A percentile compares a stretch with the other conserved stretches of the same genome.
Conservation (phyloP, 805 yeast genomes). For the Teunomyces barrocoloradensis region DNA sequence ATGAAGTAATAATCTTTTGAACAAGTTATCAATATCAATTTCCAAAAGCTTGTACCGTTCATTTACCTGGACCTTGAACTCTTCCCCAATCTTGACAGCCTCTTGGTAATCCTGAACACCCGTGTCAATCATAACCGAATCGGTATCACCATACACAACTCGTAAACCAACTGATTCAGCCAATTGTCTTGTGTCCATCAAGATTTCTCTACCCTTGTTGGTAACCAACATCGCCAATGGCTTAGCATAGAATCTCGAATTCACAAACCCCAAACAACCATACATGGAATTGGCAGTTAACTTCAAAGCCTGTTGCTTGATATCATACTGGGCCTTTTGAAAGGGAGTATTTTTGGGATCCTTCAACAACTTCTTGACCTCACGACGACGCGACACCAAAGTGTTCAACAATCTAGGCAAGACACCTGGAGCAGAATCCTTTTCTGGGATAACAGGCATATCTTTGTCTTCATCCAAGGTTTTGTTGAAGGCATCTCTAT, state of each 20-base stretch:
- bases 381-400: slow-evolving; percentile 87
- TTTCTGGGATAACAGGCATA: slow-evolving; percentile 66
- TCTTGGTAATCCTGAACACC: slow-evolving; percentile 66
- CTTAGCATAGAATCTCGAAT: slow-evolving; percentile 91
- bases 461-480: slow-evolving; percentile 52
- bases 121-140: slow-evolving; percentile 97
- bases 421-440: slow-evolving; percentile 67
- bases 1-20: slow-evolving; percentile 77
- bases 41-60: slow-evolving; percentile 85
- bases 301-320: slow-evolving; percentile 92
- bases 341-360: slow-evolving; percentile 60
- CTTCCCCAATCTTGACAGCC: slow-evolving; percentile 79
- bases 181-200: slow-evolving; percentile 86
- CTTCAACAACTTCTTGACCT: slow-evolving; percentile 83
- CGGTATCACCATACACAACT: slow-evolving; percentile 97
- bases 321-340: slow-evolving; percentile 83
- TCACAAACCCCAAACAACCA: slow-evolving; percentile 92
- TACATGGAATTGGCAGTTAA: slow-evolving; percentile 99
- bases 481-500: slow-evolving; percentile 50
- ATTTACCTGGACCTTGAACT: slow-evolving; percentile 81
- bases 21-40: slow-evolving; percentile 92
- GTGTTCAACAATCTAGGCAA: slow-evolving; percentile 80
- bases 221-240: slow-evolving; percentile 96
- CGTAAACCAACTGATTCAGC: slow-evolving; percentile 82
- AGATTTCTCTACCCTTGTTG: slow-evolving; percentile 90